Percentiles rank a stretch among this genome's conserved stretches.
Evolutionary conservation across 768 basidiomycete genomes (phyloP).

Genomic region (Boletus tylopilopsis): DNA sequence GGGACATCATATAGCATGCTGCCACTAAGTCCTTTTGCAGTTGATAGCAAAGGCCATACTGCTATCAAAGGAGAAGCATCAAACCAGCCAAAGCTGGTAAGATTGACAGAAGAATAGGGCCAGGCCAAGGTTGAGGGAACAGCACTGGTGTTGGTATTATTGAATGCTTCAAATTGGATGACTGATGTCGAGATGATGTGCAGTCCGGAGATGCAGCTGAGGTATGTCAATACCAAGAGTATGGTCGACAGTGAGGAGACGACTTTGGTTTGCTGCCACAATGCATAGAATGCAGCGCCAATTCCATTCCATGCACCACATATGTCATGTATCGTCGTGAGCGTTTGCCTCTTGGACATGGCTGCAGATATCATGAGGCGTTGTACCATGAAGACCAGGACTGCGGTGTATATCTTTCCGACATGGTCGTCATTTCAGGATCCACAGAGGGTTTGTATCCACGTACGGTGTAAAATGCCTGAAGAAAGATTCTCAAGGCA

Average conservation of each 20-base stretch:
- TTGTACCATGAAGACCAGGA: no score
- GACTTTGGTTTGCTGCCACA: no score
- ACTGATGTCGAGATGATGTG: constrained; percentile 24
- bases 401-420: constrained; percentile 17
- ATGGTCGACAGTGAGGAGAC: constrained; percentile 2
- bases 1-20: constrained; percentile 19
- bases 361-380: constrained; percentile 7
- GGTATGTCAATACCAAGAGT: constrained; percentile 11
- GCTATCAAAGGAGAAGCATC: neutral
- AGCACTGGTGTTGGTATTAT: neutral
- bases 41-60: neutral
- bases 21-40: constrained; percentile 10
- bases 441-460: no score
- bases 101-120: neutral
- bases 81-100: neutral
- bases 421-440: neutral
- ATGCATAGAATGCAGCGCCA: no score
- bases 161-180: constrained; percentile 17
- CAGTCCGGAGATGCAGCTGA: constrained; percentile 14
- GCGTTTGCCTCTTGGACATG: constrained; percentile 7
- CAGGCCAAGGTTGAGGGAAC: constrained; percentile 1
- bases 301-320: constrained; percentile 18
- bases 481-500: neutral
- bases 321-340: constrained; percentile 21
- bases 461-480: neutral